Percentiles rank a stretch among this genome's conserved stretches.
Conservation (phyloP, 2,329 filamentous ascomycete species). For the Venturiaceae sp. region DNA sequence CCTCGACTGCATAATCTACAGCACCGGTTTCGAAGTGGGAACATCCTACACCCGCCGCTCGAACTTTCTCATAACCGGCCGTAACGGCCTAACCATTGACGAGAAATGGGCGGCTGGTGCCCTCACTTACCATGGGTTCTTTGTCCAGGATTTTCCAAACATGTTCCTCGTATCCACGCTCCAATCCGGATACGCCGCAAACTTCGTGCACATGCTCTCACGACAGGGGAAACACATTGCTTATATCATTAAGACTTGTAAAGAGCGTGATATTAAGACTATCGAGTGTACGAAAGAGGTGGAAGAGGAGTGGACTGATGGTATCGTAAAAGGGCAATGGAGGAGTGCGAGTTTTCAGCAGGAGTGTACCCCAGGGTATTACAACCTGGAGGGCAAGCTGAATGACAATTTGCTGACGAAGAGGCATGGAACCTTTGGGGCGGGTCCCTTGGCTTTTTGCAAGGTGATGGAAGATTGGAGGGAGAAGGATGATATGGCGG, state of each 20-base stretch:
- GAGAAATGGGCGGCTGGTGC: slow-evolving; percentile 37
- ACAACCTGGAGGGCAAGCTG: slow-evolving; percentile 34
- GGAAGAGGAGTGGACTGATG: slow-evolving; percentile 5
- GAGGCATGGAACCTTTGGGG: slow-evolving; percentile 19
- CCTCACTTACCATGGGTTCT: slow-evolving; percentile 41
- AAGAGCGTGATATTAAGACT: not conserved
- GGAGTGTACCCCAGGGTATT: slow-evolving; percentile 44
- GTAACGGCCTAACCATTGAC: slow-evolving; percentile 32
- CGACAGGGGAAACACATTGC: slow-evolving; percentile 1
- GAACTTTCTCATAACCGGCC: slow-evolving; percentile 32
- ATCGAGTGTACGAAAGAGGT: slow-evolving; percentile 3
- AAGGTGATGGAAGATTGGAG: slow-evolving; percentile 24
- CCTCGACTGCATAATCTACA: slow-evolving; percentile 31
- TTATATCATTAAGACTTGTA: not conserved
- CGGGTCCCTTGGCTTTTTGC: slow-evolving; percentile 21
- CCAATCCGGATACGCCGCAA: not conserved
- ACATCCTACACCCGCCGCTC: slow-evolving; percentile 19
- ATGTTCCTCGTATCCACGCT: slow-evolving; percentile 5
- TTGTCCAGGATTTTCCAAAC: slow-evolving; percentile 4
- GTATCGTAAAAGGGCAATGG: slow-evolving; percentile 4
- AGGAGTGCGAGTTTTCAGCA: slow-evolving; percentile 16
- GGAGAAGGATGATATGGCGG: slow-evolving; percentile 17
- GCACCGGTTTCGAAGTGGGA: slow-evolving; percentile 27
- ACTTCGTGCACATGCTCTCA: slow-evolving; percentile 4
- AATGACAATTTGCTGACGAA: slow-evolving; percentile 8